phyloP scores from a whole-genome alignment of 345 rosid genomes.

The Brassica juncea region DNA sequence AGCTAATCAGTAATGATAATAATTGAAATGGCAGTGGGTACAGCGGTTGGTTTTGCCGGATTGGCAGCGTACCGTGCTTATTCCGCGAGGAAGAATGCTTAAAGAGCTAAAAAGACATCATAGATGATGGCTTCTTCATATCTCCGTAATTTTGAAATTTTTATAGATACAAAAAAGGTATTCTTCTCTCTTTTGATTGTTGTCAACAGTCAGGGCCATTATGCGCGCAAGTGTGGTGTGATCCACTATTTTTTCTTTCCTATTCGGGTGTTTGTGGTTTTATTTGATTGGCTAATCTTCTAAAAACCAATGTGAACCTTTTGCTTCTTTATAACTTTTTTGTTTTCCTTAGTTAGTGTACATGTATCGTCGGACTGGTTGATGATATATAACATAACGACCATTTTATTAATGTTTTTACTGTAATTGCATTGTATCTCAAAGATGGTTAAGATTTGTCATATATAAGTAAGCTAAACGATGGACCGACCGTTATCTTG shows the following conservation, averaged over 20 bases:
- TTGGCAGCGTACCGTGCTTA: slow-evolving; percentile 66
- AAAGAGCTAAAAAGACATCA: background rate
- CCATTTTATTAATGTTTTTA: background rate
- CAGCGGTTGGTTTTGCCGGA: slow-evolving; percentile 61
- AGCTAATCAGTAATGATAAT: background rate
- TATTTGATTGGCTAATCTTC: background rate
- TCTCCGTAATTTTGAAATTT: background rate
- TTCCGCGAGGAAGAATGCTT: slow-evolving; percentile 61
- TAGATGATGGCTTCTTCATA: background rate
- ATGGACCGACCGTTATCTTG: background rate
- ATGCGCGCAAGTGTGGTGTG: background rate
- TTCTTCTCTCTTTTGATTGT: background rate
- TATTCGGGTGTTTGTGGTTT: background rate
- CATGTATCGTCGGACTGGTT: background rate
- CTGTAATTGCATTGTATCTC: background rate
- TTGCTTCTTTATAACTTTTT: background rate
- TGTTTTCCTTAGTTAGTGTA: background rate
- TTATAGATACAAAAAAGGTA: background rate
- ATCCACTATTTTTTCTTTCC: background rate
- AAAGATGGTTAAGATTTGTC: background rate
- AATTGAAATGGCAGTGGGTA: slow-evolving; percentile 51
- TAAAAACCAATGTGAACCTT: background rate
- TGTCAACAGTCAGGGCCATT: background rate
- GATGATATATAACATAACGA: background rate
- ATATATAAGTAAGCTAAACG: background rate